These are phyloP conservation scores for Coffea eugenioides DNA, from an alignment of 257 asterid species.

Conservation along the genomic window DNA sequence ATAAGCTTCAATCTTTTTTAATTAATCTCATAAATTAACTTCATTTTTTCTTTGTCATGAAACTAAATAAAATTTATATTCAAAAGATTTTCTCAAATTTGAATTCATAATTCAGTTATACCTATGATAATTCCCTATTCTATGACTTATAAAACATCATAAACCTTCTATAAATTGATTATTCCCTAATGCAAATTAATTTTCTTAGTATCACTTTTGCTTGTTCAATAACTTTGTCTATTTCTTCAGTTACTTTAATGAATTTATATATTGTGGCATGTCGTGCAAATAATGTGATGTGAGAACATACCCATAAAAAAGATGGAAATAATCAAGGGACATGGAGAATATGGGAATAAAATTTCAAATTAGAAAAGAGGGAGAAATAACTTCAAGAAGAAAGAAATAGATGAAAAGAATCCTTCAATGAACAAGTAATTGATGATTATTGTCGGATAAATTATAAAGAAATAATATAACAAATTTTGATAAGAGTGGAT, in stretches of 20 bases:
- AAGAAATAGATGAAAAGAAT: neutral
- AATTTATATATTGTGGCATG: too few relatives aligned
- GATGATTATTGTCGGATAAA: too few relatives aligned
- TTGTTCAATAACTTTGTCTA: too few relatives aligned
- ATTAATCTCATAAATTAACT: too few relatives aligned
- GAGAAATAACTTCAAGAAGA: neutral
- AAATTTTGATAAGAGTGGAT: too few relatives aligned
- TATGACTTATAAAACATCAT: neutral
- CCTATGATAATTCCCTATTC: neutral
- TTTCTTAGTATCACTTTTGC: neutral
- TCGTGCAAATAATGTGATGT: neutral
- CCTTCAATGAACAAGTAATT: neutral
- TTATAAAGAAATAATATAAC: too few relatives aligned
- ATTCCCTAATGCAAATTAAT: neutral
- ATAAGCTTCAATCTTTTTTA: too few relatives aligned
- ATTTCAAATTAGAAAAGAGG: neutral
- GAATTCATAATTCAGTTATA: too few relatives aligned
- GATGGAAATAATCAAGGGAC: neutral
- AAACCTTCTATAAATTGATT: neutral
- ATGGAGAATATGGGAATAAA: neutral
- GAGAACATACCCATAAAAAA: neutral
- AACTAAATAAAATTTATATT: too few relatives aligned
- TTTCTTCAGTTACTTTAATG: too few relatives aligned
- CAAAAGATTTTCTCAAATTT: too few relatives aligned
- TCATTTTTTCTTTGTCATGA: neutral